Conservation (phyloP, 805 yeast species). For the Candida sanyiensis region DNA sequence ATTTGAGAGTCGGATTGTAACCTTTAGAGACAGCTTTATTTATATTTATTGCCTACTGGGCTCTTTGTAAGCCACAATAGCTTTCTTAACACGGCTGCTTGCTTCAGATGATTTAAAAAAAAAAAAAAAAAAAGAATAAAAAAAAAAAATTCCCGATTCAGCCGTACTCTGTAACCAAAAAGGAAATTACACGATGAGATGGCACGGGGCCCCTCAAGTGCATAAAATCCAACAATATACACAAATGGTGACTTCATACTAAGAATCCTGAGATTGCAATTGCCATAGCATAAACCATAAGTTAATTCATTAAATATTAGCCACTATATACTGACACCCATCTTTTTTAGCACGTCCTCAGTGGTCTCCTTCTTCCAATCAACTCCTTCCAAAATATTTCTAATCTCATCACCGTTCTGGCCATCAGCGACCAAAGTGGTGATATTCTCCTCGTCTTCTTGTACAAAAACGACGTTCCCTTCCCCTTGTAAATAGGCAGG, state of each 20-base stretch:
- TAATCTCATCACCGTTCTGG: slow-evolving; percentile 16
- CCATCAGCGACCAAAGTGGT: background rate
- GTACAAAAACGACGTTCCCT: background rate
- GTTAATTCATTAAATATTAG: background rate
- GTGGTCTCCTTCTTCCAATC: slow-evolving; percentile 31
- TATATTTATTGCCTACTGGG: slow-evolving; percentile 5
- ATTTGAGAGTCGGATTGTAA: slow-evolving; percentile 44
- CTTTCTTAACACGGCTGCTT: too few relatives aligned
- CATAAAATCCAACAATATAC: too few relatives aligned
- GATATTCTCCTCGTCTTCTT: background rate
- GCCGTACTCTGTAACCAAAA: too few relatives aligned
- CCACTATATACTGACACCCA: slow-evolving; percentile 22
- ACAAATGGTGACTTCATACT: too few relatives aligned
- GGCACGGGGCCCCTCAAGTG: too few relatives aligned
- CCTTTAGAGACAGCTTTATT: slow-evolving; percentile 2
- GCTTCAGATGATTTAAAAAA: too few relatives aligned
- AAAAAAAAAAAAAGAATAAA: too few relatives aligned
- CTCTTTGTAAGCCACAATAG: too few relatives aligned
- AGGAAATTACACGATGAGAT: too few relatives aligned
- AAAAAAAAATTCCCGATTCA: too few relatives aligned
- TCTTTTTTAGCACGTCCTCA: slow-evolving; percentile 30
- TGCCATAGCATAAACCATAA: background rate
- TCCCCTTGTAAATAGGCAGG: background rate
- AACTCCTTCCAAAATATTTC: slow-evolving; percentile 26
- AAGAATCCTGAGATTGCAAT: too few relatives aligned